Percentiles rank a stretch among this genome's conserved stretches.
Evolutionary conservation across 306 rosid species (phyloP).

Genomic region (Hippophae gyantsensis): DNA sequence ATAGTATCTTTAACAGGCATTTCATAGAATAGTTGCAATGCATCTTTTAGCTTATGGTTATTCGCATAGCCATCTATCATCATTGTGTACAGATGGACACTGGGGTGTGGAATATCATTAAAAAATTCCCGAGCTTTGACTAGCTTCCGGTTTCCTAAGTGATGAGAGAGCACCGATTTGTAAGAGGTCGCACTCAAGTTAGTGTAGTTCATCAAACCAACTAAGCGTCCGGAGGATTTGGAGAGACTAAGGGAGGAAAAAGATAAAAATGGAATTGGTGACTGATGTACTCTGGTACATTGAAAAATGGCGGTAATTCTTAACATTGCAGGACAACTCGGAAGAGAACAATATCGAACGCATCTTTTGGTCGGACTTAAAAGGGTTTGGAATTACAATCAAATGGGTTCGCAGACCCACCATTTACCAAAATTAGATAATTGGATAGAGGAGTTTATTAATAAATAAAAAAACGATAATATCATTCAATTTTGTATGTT

Average conservation of each 20-base stretch:
- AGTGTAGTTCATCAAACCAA: slow-evolving; percentile 16
- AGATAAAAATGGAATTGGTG: slow-evolving; percentile 8
- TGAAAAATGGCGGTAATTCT: slow-evolving; percentile 25
- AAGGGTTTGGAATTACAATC: too few species aligned
- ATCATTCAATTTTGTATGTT: too few species aligned
- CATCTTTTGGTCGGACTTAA: too few species aligned
- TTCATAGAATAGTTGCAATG: slow-evolving; percentile 43
- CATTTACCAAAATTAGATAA: too few species aligned
- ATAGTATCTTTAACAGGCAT: slow-evolving; percentile 51
- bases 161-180: slow-evolving; percentile 25
- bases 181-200: slow-evolving; percentile 6
- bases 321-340: slow-evolving; percentile 6
- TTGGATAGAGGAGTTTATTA: too few species aligned
- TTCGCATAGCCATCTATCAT: slow-evolving; percentile 39
- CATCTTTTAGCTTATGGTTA: slow-evolving; percentile 34
- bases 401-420: too few species aligned
- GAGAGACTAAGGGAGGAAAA: neutral
- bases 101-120: slow-evolving; percentile 33
- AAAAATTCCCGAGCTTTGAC: slow-evolving; percentile 48
- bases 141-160: slow-evolving; percentile 34
- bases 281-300: neutral
- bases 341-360: neutral
- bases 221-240: slow-evolving; percentile 14
- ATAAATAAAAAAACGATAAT: too few species aligned
- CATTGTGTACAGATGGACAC: slow-evolving; percentile 34